Evolutionary conservation across 2,329 filamentous ascomycete genomes (phyloP).

Genomic region (Gliomastix tumulicola): DNA sequence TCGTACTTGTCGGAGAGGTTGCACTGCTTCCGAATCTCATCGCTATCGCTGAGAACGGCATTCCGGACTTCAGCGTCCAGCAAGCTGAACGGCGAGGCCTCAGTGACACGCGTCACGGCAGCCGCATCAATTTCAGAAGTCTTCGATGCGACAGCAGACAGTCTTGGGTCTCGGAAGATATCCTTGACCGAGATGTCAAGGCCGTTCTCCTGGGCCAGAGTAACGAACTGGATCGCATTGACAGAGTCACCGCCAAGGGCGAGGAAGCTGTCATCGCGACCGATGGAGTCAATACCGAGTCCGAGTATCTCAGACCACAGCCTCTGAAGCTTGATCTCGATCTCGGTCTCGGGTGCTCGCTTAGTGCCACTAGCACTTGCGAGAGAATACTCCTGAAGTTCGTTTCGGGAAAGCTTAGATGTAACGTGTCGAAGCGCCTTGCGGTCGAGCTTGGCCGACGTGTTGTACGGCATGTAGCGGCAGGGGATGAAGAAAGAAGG

Average conservation of each 20-base stretch:
- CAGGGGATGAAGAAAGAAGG: constrained; percentile 6
- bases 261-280: constrained; percentile 9
- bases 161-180: constrained; percentile 9
- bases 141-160: constrained; percentile 1
- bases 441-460: constrained; percentile 9
- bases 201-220: constrained; percentile 2
- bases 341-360: constrained; percentile 6
- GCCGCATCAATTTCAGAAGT: neutral
- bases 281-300: constrained; percentile 4
- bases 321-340: neutral
- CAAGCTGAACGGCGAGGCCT: neutral
- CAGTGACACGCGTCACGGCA: neutral
- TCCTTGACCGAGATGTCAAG: constrained; percentile 6
- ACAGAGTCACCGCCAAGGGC: constrained; percentile 12
- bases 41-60: neutral
- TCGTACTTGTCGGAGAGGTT: constrained; percentile 2
- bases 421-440: constrained; percentile 1
- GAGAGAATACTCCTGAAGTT: neutral
- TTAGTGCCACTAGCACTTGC: neutral
- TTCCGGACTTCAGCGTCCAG: neutral
- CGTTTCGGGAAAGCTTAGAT: neutral
- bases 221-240: constrained; percentile 11
- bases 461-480: constrained; percentile 5
- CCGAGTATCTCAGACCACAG: constrained; percentile 4
- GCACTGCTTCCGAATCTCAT: too few relatives aligned